phyloP scores from a whole-genome alignment of 2,329 filamentous ascomycete species.

The Cytospora piceae region DNA sequence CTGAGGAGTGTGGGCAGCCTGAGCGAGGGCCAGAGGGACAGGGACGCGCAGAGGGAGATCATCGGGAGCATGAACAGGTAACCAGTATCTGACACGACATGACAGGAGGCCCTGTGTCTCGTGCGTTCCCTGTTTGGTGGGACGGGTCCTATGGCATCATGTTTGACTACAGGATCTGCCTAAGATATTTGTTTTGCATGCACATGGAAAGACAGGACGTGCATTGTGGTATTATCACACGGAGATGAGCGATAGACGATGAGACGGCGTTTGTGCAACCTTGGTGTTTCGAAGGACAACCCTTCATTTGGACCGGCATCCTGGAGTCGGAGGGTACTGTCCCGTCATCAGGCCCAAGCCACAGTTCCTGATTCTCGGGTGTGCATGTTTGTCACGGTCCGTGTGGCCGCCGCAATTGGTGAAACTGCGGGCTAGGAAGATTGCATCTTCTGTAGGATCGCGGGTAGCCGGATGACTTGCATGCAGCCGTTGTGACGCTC shows the following conservation, averaged over 20 bases:
- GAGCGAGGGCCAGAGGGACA: slow-evolving; percentile 82
- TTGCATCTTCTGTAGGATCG: slow-evolving; percentile 13
- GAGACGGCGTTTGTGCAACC: slow-evolving; percentile 22
- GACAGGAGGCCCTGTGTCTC: not conserved
- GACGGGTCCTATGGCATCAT: not conserved
- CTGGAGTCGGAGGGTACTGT: not conserved
- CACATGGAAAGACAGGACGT: slow-evolving; percentile 19
- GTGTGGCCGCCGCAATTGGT: not conserved
- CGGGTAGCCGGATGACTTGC: slow-evolving; percentile 21
- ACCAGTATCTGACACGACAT: not conserved
- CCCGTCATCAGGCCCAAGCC: not conserved
- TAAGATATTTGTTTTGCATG: not conserved
- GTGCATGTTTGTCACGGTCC: not conserved
- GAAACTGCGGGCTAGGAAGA: too few relatives aligned
- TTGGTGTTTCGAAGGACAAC: slow-evolving; percentile 13
- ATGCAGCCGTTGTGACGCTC: slow-evolving; percentile 3
- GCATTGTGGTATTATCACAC: slow-evolving; percentile 18
- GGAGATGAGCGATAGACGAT: slow-evolving; percentile 27
- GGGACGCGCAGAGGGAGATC: slow-evolving; percentile 85
- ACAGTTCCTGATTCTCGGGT: not conserved
- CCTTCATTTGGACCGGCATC: not conserved
- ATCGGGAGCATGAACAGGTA: slow-evolving; percentile 66
- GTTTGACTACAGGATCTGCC: slow-evolving; percentile 21
- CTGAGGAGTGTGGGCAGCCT: slow-evolving; percentile 83
- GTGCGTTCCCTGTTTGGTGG: not conserved